Conservation (phyloP, 2,329 filamentous ascomycete species). For the Scytalidium lignicola region DNA sequence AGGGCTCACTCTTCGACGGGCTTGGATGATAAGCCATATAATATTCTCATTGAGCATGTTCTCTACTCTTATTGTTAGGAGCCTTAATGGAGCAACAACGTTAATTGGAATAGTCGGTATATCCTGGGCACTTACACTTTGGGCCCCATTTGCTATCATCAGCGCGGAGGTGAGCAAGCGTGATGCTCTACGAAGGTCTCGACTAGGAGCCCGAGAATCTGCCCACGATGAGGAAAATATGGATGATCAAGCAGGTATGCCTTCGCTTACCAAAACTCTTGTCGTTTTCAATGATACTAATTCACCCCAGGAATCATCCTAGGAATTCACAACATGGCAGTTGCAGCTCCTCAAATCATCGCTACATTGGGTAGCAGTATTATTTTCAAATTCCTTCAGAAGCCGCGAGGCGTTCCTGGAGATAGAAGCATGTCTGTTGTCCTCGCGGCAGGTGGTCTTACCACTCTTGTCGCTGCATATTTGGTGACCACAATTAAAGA, state of each 20-base stretch:
- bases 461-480: slow-evolving; percentile 71
- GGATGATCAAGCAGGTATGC: slow-evolving; percentile 12
- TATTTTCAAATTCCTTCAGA: slow-evolving; percentile 82
- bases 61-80: slow-evolving; percentile 72
- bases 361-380: slow-evolving; percentile 79
- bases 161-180: slow-evolving; percentile 84
- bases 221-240: slow-evolving; percentile 4
- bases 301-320: slow-evolving; percentile 64
- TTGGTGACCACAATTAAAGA: slow-evolving; percentile 38
- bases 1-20: slow-evolving; percentile 78
- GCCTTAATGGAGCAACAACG: slow-evolving; percentile 65
- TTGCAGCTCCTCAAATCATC: slow-evolving; percentile 86
- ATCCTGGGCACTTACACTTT: slow-evolving; percentile 87
- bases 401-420: slow-evolving; percentile 75
- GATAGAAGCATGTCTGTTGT: slow-evolving; percentile 87
- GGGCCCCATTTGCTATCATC: slow-evolving; percentile 95
- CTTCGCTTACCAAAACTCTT: not conserved
- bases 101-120: slow-evolving; percentile 80
- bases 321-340: slow-evolving; percentile 92
- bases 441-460: slow-evolving; percentile 74
- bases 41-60: slow-evolving; percentile 80
- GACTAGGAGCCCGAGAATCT: slow-evolving; percentile 28
- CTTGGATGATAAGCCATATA: slow-evolving; percentile 83
- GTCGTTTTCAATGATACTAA: not conserved
- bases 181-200: slow-evolving; percentile 58